phyloP scores from a whole-genome alignment of 2,329 filamentous ascomycete genomes.

The Raffaelea albimanens region DNA sequence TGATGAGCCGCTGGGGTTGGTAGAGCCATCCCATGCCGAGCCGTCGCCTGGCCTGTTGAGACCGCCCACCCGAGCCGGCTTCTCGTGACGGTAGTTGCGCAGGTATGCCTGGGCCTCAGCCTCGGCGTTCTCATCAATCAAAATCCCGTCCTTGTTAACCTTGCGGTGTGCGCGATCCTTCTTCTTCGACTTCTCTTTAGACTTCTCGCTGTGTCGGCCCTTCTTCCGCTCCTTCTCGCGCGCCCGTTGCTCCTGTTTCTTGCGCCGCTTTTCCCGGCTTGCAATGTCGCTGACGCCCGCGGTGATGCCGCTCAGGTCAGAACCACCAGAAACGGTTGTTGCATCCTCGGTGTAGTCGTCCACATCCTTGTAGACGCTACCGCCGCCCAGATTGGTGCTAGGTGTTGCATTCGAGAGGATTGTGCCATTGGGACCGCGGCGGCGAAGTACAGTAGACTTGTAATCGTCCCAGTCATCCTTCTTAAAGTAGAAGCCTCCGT shows the following conservation, averaged over 20 bases:
- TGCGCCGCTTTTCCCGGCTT: constrained; percentile 43
- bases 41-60: constrained; percentile 77
- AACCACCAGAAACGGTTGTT: constrained; percentile 24
- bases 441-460: constrained; percentile 84
- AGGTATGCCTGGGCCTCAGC: constrained; percentile 59
- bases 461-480: constrained; percentile 96
- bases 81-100: constrained; percentile 77
- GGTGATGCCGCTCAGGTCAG: constrained; percentile 42
- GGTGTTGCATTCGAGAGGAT: constrained; percentile 74
- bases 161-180: constrained; percentile 30
- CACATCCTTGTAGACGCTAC: constrained; percentile 71
- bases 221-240: constrained; percentile 28
- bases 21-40: constrained; percentile 66
- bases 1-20: constrained; percentile 53
- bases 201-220: constrained; percentile 24
- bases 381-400: constrained; percentile 77
- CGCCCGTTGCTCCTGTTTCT: constrained; percentile 45
- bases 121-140: constrained; percentile 57
- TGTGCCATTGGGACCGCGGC: constrained; percentile 81
- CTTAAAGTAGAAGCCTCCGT: constrained; percentile 83
- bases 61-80: constrained; percentile 76
- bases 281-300: constrained; percentile 46
- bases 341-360: constrained; percentile 30
- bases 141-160: constrained; percentile 48
- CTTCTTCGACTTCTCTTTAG: constrained; percentile 18